These are phyloP conservation scores for Penicillium crustosum DNA, from an alignment of 2,329 filamentous ascomycete genomes.

Conservation along the genomic window DNA sequence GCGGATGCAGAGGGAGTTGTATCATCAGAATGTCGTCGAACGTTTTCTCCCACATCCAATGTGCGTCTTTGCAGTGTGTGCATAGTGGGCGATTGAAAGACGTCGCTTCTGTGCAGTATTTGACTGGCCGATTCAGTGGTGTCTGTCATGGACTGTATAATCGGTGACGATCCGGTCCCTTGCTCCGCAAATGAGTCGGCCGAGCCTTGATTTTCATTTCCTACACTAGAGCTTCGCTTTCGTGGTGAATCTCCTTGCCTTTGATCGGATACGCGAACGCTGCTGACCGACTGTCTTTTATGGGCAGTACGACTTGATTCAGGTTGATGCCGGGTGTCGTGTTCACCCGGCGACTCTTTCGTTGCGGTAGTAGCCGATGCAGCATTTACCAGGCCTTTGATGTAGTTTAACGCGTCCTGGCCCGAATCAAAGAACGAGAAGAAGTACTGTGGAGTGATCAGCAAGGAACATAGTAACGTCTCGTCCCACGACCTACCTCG, in stretches of 20 bases:
- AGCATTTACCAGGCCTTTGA: constrained; percentile 71
- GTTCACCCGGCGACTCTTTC: constrained; percentile 22
- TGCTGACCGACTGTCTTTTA: constrained; percentile 26
- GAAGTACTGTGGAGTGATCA: constrained; percentile 68
- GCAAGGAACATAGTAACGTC: not conserved
- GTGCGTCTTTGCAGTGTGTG: constrained; percentile 33
- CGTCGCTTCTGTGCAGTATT: constrained; percentile 81
- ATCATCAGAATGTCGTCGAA: constrained; percentile 36
- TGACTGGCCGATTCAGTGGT: constrained; percentile 82
- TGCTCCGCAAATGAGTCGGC: constrained; percentile 76
- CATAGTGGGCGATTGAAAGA: constrained; percentile 79
- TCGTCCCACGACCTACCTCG: constrained; percentile 58
- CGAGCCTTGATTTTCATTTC: constrained; percentile 60
- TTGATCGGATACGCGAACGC: constrained; percentile 13
- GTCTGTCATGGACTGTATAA: constrained; percentile 70
- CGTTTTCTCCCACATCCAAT: constrained; percentile 28
- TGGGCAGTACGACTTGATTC: constrained; percentile 19
- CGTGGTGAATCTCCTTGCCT: constrained; percentile 23
- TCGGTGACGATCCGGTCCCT: constrained; percentile 69
- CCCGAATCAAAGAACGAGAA: constrained; percentile 92
- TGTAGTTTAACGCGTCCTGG: constrained; percentile 75
- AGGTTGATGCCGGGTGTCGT: constrained; percentile 15
- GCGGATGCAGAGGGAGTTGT: constrained; percentile 35
- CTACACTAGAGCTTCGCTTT: constrained; percentile 63
- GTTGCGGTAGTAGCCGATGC: constrained; percentile 51